These are phyloP conservation scores for Trichoderma pleuroti DNA, from an alignment of 2,329 filamentous ascomycete genomes.

Conservation along the genomic window DNA sequence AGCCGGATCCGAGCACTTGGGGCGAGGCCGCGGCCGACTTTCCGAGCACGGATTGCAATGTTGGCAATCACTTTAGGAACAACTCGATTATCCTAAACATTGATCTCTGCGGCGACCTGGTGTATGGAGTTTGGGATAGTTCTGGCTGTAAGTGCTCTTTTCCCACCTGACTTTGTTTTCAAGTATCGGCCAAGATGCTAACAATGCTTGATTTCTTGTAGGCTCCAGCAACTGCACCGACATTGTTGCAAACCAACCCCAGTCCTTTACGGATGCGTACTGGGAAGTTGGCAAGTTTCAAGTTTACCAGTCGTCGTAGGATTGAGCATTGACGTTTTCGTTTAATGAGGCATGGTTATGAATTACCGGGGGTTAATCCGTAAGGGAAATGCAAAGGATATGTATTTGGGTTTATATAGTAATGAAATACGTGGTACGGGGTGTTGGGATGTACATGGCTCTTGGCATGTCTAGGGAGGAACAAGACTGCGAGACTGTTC, in stretches of 20 bases:
- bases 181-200: not conserved
- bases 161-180: not conserved
- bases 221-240: conserved; percentile 55
- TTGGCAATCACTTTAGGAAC: conserved; percentile 58
- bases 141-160: conserved; percentile 41
- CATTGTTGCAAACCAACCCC: conserved; percentile 55
- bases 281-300: conserved; percentile 63
- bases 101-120: conserved; percentile 58
- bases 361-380: not conserved
- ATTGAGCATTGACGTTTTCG: not conserved
- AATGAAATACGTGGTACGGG: not conserved
- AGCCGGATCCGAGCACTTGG: conserved; percentile 60
- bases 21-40: conserved; percentile 62
- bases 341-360: not conserved
- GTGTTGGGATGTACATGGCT: not conserved
- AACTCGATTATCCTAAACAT: conserved; percentile 66
- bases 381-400: not conserved
- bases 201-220: conserved; percentile 21
- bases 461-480: not conserved
- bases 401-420: not conserved
- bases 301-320: conserved; percentile 45
- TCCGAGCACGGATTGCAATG: conserved; percentile 59
- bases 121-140: conserved; percentile 43
- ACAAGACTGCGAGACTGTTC: not conserved
- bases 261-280: conserved; percentile 55